phyloP scores from a whole-genome alignment of 176 grass and related monocot genomes.

The Leersia perrieri region DNA sequence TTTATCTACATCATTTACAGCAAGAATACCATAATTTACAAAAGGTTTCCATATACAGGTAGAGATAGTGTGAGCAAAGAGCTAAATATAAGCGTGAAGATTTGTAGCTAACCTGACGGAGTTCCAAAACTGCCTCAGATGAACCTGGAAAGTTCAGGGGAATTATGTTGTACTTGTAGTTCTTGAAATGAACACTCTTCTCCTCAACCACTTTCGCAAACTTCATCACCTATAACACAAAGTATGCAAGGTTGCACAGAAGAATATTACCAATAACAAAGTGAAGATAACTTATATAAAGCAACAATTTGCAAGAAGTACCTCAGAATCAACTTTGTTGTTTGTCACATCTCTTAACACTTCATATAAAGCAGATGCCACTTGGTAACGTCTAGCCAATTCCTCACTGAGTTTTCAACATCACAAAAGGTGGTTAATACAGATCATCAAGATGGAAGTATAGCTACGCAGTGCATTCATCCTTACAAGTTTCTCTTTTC shows the following conservation, averaged over 20 bases:
- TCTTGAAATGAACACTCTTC: slow-evolving; percentile 53
- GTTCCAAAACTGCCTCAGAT: slow-evolving; percentile 56
- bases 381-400: slow-evolving; percentile 60
- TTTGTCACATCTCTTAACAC: slow-evolving; percentile 54
- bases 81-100: not conserved
- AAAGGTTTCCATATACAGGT: not conserved
- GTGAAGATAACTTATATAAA: not conserved
- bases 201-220: slow-evolving; percentile 47
- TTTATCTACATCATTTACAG: slow-evolving; percentile 48
- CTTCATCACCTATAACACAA: slow-evolving; percentile 42
- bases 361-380: slow-evolving; percentile 64
- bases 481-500: slow-evolving; percentile 63
- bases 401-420: slow-evolving; percentile 49
- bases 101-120: slow-evolving; percentile 37
- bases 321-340: slow-evolving; percentile 53
- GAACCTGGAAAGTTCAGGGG: slow-evolving; percentile 58
- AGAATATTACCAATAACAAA: slow-evolving; percentile 20
- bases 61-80: slow-evolving; percentile 4
- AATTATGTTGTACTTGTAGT: slow-evolving; percentile 71
- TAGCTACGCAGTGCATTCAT: not conserved
- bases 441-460: slow-evolving; percentile 8
- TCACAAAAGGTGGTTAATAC: slow-evolving; percentile 22
- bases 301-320: slow-evolving; percentile 26
- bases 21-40: slow-evolving; percentile 13
- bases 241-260: not conserved